Percentiles rank a stretch among this genome's conserved stretches.
These are phyloP conservation scores for Lippia alba DNA, from an alignment of 305 asterid species.

Conservation along the genomic window DNA sequence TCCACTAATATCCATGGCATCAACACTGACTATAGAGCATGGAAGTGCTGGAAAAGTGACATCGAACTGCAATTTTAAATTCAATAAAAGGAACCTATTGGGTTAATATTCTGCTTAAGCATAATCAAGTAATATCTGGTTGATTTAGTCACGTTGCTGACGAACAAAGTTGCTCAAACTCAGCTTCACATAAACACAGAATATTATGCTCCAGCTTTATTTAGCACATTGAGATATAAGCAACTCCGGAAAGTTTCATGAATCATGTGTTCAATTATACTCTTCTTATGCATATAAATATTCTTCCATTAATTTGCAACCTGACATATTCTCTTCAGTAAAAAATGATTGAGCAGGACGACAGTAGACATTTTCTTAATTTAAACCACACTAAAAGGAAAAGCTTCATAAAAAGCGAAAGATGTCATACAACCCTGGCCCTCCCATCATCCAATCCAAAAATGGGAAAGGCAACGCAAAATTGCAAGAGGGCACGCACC, in stretches of 20 bases:
- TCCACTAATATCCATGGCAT: conserved; percentile 99
- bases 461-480: neutral
- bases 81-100: conserved; percentile 31
- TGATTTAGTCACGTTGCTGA: conserved; percentile 7
- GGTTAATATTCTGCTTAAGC: conserved; percentile 31
- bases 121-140: neutral
- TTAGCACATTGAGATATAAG: neutral
- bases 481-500: too few species aligned
- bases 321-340: neutral
- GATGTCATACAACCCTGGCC: neutral
- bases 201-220: neutral
- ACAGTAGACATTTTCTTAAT: too few species aligned
- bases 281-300: too few species aligned
- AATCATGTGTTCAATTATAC: neutral
- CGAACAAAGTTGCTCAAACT: conserved; percentile 14
- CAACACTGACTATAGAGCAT: conserved; percentile 90
- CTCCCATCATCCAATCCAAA: neutral
- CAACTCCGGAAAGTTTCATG: neutral
- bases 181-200: neutral
- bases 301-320: neutral
- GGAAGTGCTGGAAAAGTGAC: conserved; percentile 95
- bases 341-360: too few species aligned
- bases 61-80: conserved; percentile 84
- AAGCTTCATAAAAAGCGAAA: neutral
- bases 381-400: too few species aligned